Percentiles rank a stretch among this genome's conserved stretches.
These are phyloP conservation scores for Acer saccharum DNA, from an alignment of 345 rosid genomes.

Conservation along the genomic window DNA sequence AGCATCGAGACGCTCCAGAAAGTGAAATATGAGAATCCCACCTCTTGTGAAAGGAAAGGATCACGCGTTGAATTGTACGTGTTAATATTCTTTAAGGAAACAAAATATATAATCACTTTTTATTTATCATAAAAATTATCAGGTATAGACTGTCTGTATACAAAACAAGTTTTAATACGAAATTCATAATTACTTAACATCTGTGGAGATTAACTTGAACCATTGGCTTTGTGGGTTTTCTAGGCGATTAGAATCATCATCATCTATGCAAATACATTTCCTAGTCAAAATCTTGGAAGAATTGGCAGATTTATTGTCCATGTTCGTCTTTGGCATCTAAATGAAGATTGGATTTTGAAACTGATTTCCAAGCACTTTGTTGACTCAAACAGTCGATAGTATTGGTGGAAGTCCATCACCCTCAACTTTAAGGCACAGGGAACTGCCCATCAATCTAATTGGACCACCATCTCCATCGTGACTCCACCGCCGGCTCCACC, in stretches of 20 bases:
- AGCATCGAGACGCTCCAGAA: background rate
- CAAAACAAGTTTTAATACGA: too few species aligned
- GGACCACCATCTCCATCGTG: slow-evolving; percentile 20
- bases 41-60: too few species aligned
- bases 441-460: slow-evolving; percentile 21
- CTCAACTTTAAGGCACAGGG: slow-evolving; percentile 31
- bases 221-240: slow-evolving; percentile 39
- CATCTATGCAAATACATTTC: slow-evolving; percentile 33
- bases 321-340: slow-evolving; percentile 25
- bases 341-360: slow-evolving; percentile 35
- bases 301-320: slow-evolving; percentile 25
- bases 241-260: slow-evolving; percentile 30
- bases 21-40: too few species aligned
- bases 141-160: background rate
- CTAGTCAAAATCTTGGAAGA: slow-evolving; percentile 20
- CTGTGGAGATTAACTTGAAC: slow-evolving; percentile 34
- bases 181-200: background rate
- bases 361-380: slow-evolving; percentile 27
- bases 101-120: too few species aligned
- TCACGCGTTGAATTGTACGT: too few species aligned
- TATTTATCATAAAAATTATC: too few species aligned
- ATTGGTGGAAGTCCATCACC: slow-evolving; percentile 25
- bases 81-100: too few species aligned
- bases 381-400: slow-evolving; percentile 26
- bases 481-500: slow-evolving; percentile 14